A percentile compares a stretch with the other conserved stretches of the same genome.
Conservation (phyloP, 129 eudicot genomes). For the Scalesia atractyloides region DNA sequence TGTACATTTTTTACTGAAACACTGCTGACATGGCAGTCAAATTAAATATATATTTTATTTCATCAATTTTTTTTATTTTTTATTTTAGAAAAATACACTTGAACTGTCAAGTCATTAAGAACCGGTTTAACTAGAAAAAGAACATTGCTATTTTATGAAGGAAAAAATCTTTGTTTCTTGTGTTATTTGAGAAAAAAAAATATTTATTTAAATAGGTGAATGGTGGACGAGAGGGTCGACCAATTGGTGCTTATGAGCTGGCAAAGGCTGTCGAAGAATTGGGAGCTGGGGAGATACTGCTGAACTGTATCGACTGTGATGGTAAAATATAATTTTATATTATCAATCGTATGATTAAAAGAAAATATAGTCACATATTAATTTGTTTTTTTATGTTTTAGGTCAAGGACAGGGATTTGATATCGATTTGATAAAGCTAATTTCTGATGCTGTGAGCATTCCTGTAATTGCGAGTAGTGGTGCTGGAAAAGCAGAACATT, state of each 20-base stretch:
- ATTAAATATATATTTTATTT: too few relatives aligned
- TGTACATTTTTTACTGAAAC: background rate
- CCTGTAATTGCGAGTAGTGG: conserved; percentile 99
- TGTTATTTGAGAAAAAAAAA: background rate
- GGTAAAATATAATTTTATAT: conserved; percentile 41
- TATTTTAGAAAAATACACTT: background rate
- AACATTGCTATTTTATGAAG: background rate
- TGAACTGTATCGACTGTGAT: conserved; percentile 98
- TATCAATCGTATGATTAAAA: background rate
- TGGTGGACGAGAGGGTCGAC: conserved; percentile 98
- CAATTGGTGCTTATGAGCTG: conserved; percentile 98
- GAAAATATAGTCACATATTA: too few relatives aligned
- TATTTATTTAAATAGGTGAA: conserved; percentile 52
- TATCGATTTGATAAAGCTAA: conserved; percentile 66
- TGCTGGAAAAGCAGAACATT: conserved; percentile 78
- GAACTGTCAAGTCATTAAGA: background rate
- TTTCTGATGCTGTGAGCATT: conserved; percentile 91
- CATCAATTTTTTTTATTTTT: too few relatives aligned
- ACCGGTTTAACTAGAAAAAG: background rate
- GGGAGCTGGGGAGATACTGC: conserved; percentile 97
- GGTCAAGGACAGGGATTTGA: conserved; percentile 99
- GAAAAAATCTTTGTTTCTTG: background rate
- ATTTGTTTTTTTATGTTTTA: conserved; percentile 21
- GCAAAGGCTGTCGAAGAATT: conserved; percentile 97
- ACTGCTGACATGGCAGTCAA: background rate